phyloP scores from a whole-genome alignment of 371 early-diverging fungal species.

The Mortierella sp. region DNA sequence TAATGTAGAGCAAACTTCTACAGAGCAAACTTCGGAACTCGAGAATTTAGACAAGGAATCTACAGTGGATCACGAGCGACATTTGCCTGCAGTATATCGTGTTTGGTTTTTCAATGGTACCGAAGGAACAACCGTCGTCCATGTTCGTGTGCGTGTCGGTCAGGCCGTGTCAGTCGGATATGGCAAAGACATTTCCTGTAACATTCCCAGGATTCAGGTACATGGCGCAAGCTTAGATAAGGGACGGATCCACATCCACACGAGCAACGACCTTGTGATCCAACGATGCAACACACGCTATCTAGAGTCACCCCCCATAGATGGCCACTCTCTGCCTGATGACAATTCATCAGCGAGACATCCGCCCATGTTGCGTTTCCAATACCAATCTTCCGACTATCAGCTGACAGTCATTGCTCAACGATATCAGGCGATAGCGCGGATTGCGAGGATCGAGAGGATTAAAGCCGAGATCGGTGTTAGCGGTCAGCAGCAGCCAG shows the following conservation, averaged over 20 bases:
- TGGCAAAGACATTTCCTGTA: slow-evolving; percentile 38
- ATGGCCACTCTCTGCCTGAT: slow-evolving; percentile 15
- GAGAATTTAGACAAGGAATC: slow-evolving; percentile 17
- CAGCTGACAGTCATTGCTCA: slow-evolving; percentile 29
- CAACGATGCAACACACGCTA: slow-evolving; percentile 19
- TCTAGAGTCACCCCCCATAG: slow-evolving; percentile 16
- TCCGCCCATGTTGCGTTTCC: slow-evolving; percentile 19
- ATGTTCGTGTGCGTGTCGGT: slow-evolving; percentile 24
- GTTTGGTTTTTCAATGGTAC: slow-evolving; percentile 43
- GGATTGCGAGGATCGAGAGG: slow-evolving; percentile 52
- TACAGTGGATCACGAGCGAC: background rate
- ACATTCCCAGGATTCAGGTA: slow-evolving; percentile 26
- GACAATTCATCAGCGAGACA: slow-evolving; percentile 13
- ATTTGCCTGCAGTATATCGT: slow-evolving; percentile 16
- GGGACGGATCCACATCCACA: slow-evolving; percentile 34
- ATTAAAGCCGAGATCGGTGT: slow-evolving; percentile 45
- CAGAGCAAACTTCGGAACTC: background rate
- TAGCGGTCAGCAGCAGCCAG: slow-evolving; percentile 37
- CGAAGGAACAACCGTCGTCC: slow-evolving; percentile 22
- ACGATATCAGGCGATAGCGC: slow-evolving; percentile 35
- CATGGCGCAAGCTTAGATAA: slow-evolving; percentile 23
- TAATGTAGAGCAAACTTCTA: background rate
- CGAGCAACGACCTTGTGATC: slow-evolving; percentile 34
- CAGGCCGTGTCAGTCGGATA: slow-evolving; percentile 44
- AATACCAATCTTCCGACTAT: slow-evolving; percentile 31